These are phyloP conservation scores for Teunomyces barrocoloradensis DNA, from an alignment of 805 yeast species.

Conservation along the genomic window DNA sequence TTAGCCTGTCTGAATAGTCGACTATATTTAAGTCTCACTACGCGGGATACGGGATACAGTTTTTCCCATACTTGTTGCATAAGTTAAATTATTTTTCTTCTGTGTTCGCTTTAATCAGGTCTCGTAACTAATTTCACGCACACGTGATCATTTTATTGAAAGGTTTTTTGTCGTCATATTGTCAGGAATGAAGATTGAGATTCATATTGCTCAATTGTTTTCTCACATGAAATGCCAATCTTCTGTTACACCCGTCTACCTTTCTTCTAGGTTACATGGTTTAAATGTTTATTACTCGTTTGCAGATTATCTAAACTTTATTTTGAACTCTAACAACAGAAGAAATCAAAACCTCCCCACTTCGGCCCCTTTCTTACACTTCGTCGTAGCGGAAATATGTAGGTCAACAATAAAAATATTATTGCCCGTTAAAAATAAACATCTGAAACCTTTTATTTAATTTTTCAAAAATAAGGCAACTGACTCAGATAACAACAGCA, in stretches of 20 bases:
- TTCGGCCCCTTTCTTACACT: slow-evolving; percentile 1
- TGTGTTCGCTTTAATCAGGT: background rate
- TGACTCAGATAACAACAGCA: background rate
- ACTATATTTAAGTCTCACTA: background rate
- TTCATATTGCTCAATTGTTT: background rate
- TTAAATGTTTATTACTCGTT: background rate
- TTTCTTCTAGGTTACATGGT: background rate
- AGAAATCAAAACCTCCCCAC: background rate
- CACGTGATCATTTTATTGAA: background rate
- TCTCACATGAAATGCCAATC: background rate
- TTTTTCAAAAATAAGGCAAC: background rate
- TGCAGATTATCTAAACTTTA: background rate
- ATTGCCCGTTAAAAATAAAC: background rate
- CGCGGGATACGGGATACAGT: background rate
- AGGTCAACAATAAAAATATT: background rate
- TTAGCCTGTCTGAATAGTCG: background rate
- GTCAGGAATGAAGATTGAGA: background rate
- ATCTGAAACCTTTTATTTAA: slow-evolving; percentile 3
- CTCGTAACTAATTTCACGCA: slow-evolving; percentile 3
- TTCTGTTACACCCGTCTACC: background rate
- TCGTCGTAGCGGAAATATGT: background rate
- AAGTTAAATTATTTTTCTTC: slow-evolving; percentile 1
- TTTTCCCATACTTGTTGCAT: background rate
- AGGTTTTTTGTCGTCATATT: background rate
- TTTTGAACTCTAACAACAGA: background rate